Conservation (phyloP, 2,329 filamentous ascomycete genomes). For the Penicillium oxalicum region DNA sequence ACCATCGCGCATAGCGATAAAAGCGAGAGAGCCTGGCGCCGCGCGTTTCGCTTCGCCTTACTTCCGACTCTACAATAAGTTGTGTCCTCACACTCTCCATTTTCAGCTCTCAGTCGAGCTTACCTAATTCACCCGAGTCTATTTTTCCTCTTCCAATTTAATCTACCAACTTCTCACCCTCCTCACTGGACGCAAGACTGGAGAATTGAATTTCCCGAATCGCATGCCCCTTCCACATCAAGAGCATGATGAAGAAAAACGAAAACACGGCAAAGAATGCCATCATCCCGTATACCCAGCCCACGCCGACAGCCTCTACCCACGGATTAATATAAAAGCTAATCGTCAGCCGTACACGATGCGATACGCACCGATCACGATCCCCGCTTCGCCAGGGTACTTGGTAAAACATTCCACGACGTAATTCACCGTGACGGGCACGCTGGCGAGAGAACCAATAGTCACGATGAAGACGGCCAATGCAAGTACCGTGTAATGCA, state of each 20-base stretch:
- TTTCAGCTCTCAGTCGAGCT: too few species aligned
- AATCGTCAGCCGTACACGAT: conserved; percentile 34
- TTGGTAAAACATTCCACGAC: conserved; percentile 31
- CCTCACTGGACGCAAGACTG: conserved; percentile 19
- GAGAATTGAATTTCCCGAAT: conserved; percentile 18
- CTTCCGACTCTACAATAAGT: too few species aligned
- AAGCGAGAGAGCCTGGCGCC: too few species aligned
- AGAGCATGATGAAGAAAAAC: conserved; percentile 19
- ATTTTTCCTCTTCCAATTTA: background rate
- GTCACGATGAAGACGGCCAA: conserved; percentile 39
- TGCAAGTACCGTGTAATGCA: conserved; percentile 38
- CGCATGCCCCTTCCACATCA: conserved; percentile 24
- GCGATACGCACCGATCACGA: conserved; percentile 25
- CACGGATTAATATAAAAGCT: conserved; percentile 39
- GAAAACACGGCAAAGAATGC: conserved; percentile 32
- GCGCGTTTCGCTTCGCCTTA: too few species aligned
- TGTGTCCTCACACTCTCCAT: too few species aligned
- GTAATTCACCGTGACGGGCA: conserved; percentile 24
- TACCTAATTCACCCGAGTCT: background rate
- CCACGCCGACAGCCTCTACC: conserved; percentile 31
- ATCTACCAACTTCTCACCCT: conserved; percentile 14
- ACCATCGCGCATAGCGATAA: too few species aligned
- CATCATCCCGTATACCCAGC: conserved; percentile 41
- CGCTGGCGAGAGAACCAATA: conserved; percentile 28
- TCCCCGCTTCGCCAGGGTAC: conserved; percentile 34